Percentiles rank a stretch among this genome's conserved stretches.
phyloP scores from a whole-genome alignment of 148 eudicot species.

The Chenopodium suecicum region DNA sequence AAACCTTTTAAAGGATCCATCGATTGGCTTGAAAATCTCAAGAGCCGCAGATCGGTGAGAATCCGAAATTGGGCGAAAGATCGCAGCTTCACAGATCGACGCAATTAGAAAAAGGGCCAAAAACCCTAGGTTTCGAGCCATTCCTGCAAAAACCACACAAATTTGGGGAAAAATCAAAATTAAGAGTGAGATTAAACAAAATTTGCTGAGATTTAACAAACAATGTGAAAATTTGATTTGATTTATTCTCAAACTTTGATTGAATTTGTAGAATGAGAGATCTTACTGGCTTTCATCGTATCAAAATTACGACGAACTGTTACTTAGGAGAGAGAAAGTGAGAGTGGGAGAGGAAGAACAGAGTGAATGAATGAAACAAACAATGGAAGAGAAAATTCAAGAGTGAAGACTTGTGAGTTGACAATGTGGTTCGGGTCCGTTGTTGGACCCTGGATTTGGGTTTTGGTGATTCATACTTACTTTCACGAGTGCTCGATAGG shows the following conservation, averaged over 20 bases:
- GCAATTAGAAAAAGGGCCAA: constrained; percentile 41
- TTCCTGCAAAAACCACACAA: constrained; percentile 32
- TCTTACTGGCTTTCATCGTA: constrained; percentile 26
- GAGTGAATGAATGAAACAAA: background rate
- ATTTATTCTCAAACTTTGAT: background rate
- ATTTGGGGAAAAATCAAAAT: background rate
- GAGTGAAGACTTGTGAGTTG: constrained; percentile 27
- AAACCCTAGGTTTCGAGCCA: constrained; percentile 52
- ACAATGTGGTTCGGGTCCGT: constrained; percentile 18
- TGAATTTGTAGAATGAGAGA: constrained; percentile 19
- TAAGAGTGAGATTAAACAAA: background rate
- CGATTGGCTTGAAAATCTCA: constrained; percentile 53
- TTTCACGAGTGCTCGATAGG: no score
- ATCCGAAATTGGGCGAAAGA: constrained; percentile 67
- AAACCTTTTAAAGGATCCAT: constrained; percentile 73
- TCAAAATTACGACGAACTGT: background rate
- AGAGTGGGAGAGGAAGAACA: background rate
- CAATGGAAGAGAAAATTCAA: background rate
- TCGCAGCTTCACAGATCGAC: constrained; percentile 56
- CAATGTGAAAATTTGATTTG: background rate
- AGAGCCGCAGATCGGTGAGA: constrained; percentile 84
- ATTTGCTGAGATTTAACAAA: background rate
- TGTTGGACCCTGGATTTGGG: background rate
- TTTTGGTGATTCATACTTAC: background rate
- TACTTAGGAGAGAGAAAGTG: background rate